Conservation (phyloP, 805 yeast species). For the Yarrowia sp. region DNA sequence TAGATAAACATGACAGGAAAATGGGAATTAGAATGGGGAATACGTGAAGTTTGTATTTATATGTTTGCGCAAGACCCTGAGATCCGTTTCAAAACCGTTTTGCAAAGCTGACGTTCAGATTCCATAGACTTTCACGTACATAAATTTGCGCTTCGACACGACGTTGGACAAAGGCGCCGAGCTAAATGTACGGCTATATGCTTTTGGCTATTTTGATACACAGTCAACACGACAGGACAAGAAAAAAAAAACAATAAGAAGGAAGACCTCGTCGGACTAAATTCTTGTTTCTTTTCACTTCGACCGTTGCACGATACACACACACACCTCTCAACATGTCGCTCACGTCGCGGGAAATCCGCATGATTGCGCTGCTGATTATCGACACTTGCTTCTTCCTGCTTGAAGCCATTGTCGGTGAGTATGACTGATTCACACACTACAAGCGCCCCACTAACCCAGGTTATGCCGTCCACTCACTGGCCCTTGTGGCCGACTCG, state of each 20-base stretch:
- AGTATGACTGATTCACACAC: slow-evolving; percentile 11
- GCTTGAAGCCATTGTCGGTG: slow-evolving; percentile 75
- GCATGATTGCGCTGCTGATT: slow-evolving; percentile 62
- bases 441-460: neutral
- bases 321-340: neutral
- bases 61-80: too few species aligned
- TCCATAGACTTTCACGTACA: slow-evolving; percentile 3
- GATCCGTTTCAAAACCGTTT: too few species aligned
- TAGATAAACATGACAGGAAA: neutral
- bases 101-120: neutral
- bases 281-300: neutral
- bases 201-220: slow-evolving; percentile 13
- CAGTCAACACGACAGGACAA: neutral
- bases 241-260: neutral
- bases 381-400: slow-evolving; percentile 83
- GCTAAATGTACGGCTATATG: slow-evolving; percentile 15
- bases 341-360: slow-evolving; percentile 16
- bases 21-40: too few species aligned
- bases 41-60: too few species aligned
- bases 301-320: neutral
- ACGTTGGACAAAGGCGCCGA: slow-evolving; percentile 11
- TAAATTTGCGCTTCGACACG: slow-evolving; percentile 16
- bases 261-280: neutral
- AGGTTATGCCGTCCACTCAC: slow-evolving; percentile 81
- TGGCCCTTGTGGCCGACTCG: slow-evolving; percentile 93